A percentile compares a stretch with the other conserved stretches of the same genome.
Conservation (phyloP, 257 asterid species). For the Solanum peruvianum region DNA sequence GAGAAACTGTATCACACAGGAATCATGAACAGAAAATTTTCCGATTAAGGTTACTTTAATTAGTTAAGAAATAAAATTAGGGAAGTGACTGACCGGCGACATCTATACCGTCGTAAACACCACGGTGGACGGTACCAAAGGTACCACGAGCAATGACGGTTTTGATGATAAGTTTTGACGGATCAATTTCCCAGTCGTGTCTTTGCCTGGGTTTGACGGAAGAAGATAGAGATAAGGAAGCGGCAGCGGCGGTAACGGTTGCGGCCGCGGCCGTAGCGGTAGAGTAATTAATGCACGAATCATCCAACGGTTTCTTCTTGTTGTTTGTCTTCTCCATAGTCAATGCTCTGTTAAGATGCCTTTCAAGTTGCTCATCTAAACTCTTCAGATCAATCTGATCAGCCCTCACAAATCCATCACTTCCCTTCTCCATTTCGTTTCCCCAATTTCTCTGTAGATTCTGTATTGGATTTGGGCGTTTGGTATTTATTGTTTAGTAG, state of each 20-base stretch:
- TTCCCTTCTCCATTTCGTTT: constrained; percentile 48
- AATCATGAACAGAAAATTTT: background rate
- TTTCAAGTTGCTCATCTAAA: constrained; percentile 72
- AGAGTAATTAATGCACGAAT: background rate
- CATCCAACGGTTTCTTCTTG: constrained; percentile 15
- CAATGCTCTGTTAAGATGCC: constrained; percentile 52
- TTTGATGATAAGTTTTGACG: background rate
- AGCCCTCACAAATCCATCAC: constrained; percentile 77
- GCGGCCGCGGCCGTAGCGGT: constrained; percentile 8
- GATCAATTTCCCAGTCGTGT: constrained; percentile 20
- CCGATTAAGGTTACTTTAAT: background rate
- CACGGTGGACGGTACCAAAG: background rate
- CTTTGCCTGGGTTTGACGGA: background rate
- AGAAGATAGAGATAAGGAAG: background rate
- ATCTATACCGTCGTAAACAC: background rate
- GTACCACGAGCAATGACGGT: constrained; percentile 47
- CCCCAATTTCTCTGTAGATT: background rate
- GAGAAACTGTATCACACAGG: background rate
- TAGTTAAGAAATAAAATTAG: background rate
- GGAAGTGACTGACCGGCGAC: background rate
- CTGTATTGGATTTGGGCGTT: background rate
- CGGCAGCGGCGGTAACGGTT: background rate
- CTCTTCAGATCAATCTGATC: constrained; percentile 92
- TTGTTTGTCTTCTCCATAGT: constrained; percentile 56
- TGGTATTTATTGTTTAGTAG: background rate